phyloP scores from a whole-genome alignment of 305 asterid genomes.

The Fraxinus floribunda region DNA sequence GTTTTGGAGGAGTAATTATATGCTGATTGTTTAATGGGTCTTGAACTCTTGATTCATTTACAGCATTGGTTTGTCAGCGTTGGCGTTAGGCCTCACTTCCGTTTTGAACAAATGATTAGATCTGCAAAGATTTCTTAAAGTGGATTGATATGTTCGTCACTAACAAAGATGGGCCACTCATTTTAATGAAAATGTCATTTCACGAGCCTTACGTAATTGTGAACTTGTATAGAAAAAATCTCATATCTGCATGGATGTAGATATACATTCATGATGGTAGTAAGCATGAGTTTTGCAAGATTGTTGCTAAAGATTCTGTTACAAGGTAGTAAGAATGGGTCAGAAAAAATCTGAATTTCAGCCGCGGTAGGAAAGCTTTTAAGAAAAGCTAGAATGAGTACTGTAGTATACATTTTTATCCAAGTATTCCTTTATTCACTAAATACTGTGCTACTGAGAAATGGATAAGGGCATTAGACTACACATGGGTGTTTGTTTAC shows the following conservation, averaged over 20 bases:
- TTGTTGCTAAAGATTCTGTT: not conserved
- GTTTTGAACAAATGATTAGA: not conserved
- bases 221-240: not conserved
- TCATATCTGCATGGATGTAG: not conserved
- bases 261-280: slow-evolving; percentile 6
- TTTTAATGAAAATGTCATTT: slow-evolving; percentile 7
- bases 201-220: slow-evolving; percentile 12
- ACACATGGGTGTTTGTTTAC: not conserved
- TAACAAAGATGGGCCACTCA: not conserved
- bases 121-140: slow-evolving; percentile 11
- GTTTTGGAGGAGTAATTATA: not conserved
- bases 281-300: slow-evolving; percentile 13
- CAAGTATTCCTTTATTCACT: slow-evolving; percentile 8
- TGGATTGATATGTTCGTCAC: slow-evolving; percentile 7
- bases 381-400: slow-evolving; percentile 3
- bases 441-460: not conserved
- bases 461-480: not conserved
- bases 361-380: slow-evolving; percentile 1
- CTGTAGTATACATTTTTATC: not conserved
- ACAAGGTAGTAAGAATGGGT: slow-evolving; percentile 7
- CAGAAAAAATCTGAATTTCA: not conserved
- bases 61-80: not conserved
- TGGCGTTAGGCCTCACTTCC: slow-evolving; percentile 6
- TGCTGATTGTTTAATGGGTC: not conserved
- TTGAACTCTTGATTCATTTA: not conserved